Base-by-base conservation (phyloP, 2,329 filamentous ascomycete genomes). In the Aureobasidium sp. region DNA sequence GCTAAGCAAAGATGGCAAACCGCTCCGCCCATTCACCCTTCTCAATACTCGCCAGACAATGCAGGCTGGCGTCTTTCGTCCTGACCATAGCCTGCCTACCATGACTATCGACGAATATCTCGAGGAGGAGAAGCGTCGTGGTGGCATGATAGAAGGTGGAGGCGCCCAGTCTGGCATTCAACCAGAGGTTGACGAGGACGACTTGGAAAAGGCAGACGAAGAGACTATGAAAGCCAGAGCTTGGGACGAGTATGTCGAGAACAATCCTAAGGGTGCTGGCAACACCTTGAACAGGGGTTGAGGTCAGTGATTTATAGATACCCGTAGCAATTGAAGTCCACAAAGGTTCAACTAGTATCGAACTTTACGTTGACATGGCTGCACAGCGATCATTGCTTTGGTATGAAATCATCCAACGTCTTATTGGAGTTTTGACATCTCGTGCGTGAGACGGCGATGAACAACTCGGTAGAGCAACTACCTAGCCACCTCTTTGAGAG, bases 71-170 rank as follows among this genome's bases (percentile, higher is more conserved):
- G 93, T 99, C 0, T 99, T 99, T 75, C 83, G 90, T 61, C 85
- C 91, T 0, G 91, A 94, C 8, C 94, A 99, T 73, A 97, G 90
- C 75, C 77, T 99, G 63, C 94, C 94, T 0, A 97, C 94, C 3
- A 97, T 99, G 94, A 90, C 85, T 1, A 97, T 99, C 64, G 94
- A 99, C 68, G 94, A 99, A 77, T 99, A 97, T 71, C 79, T 99
- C 17, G 94, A 95, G 58, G 93, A 97, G 74, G 94, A 97, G 77
- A 83, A 83, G 70, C 82, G 84, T 67, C 81, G 89, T 65, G 94
- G 94, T 17, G 90, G 90, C 22, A 92, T 99, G 63, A 90, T 97
- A 61, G 89, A 97, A 71, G 94, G 92, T 39, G 91, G 91, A 33
- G 92, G 92, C 19, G 89, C 89, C 69, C 84, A 87, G 66, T 89